A percentile compares a stretch with the other conserved stretches of the same genome.
Conservation (phyloP, 345 rosid genomes). For the Hibiscus syriacus region DNA sequence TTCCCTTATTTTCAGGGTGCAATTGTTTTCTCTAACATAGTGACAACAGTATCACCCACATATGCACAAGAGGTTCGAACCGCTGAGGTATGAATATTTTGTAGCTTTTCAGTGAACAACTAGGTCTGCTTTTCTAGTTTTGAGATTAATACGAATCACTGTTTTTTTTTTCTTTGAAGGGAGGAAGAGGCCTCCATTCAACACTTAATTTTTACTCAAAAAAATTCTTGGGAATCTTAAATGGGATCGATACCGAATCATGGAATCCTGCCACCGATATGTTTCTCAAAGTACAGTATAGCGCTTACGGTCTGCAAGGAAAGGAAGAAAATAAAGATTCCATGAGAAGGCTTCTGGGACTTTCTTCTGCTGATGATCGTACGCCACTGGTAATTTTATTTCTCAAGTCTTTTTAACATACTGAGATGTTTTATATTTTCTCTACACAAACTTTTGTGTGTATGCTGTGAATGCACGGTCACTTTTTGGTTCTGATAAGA, state of each 20-base stretch:
- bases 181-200: slow-evolving; percentile 87
- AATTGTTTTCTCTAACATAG: slow-evolving; percentile 86
- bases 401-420: background rate
- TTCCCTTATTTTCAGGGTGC: slow-evolving; percentile 62
- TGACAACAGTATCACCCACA: slow-evolving; percentile 96
- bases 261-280: slow-evolving; percentile 91
- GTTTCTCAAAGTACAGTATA: slow-evolving; percentile 72
- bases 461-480: background rate
- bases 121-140: background rate
- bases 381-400: slow-evolving; percentile 62
- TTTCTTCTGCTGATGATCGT: slow-evolving; percentile 53
- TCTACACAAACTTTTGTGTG: background rate
- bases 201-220: slow-evolving; percentile 75
- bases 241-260: slow-evolving; percentile 83
- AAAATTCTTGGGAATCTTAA: slow-evolving; percentile 81
- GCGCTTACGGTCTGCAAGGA: slow-evolving; percentile 68
- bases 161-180: slow-evolving; percentile 33
- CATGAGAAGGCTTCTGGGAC: slow-evolving; percentile 66
- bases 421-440: background rate
- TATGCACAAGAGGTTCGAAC: slow-evolving; percentile 92
- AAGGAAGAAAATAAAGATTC: slow-evolving; percentile 75
- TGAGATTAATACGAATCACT: background rate
- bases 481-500: background rate
- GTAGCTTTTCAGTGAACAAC: background rate
- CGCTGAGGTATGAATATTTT: slow-evolving; percentile 56